Evolutionary conservation across 2,329 filamentous ascomycete species (phyloP), one percentile per base, ranked within the genome.

Genomic region (Colletotrichum gigasporum): DNA sequence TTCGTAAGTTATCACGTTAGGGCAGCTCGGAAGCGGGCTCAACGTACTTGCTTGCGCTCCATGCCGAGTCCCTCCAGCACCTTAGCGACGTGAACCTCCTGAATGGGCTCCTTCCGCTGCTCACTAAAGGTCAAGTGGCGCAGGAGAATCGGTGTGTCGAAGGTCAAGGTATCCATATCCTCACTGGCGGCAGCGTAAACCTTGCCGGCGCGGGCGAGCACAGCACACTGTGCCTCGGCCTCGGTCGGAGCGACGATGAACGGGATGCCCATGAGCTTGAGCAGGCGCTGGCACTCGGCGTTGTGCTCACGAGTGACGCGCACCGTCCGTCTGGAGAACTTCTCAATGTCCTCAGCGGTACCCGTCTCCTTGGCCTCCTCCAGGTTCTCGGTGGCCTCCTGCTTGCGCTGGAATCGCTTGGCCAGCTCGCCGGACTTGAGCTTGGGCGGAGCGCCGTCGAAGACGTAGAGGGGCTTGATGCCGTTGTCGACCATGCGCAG

Each of bases 121-220:
- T 99, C 96, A 74, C 93, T 96, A 77, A 97, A 98, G 2, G 96
- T 99, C 68, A 99, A 86, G 79, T 99, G 94, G 51, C 96, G 87
- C 68, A 99, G 82, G 47, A 99, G 82, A 63, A 99, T 94, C 0
- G 96, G 96, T 53, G 94, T 86, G 72, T 97, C 90, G 78, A 99
- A 99, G 73, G 95, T 98, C 58, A 99, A 82, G 0, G 96, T 99
- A 75, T 99, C 96, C 96, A 99, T 99, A 79, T 99, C 96, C 80
- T 99, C 96, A 68, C 92, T 97, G 3, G 96, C 96, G 18, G 96
- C 96, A 3, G 94, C 96, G 76, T 96, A 99, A 53, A 99, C 96
- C 80, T 98, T 98, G 35, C 94, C 95, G 5, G 92, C 94, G 66
- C 91, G 85, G 1, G 96, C 96, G 66, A 99, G 84, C 39, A 90